Conservation (phyloP, 2,329 filamentous ascomycete species). For the Leptographium flavum region DNA sequence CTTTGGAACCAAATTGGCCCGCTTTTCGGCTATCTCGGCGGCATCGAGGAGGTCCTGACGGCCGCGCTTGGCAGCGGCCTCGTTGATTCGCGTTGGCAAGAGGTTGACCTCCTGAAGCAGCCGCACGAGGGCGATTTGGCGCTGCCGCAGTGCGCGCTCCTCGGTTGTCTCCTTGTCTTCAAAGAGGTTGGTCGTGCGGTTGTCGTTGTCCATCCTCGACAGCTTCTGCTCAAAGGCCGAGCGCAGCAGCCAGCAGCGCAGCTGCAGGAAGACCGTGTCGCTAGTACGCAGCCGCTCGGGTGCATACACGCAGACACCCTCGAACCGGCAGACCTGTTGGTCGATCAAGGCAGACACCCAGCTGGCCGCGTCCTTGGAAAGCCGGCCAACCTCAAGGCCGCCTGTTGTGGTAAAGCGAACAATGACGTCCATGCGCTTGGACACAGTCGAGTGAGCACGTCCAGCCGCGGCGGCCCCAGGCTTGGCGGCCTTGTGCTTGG, state of each 20-base stretch:
- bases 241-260: conserved; percentile 61
- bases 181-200: conserved; percentile 60
- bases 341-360: conserved; percentile 92
- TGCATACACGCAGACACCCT: conserved; percentile 77
- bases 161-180: conserved; percentile 76
- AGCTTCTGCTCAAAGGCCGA: conserved; percentile 55
- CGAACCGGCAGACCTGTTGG: conserved; percentile 75
- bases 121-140: conserved; percentile 78
- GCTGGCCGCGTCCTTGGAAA: conserved; percentile 73
- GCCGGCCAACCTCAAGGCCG: conserved; percentile 71
- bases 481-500: conserved; percentile 25
- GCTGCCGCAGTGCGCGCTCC: conserved; percentile 67
- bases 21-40: conserved; percentile 77
- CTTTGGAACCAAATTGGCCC: conserved; percentile 39
- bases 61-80: conserved; percentile 61
- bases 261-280: conserved; percentile 85
- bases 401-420: conserved; percentile 75
- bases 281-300: conserved; percentile 77
- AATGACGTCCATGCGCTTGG: conserved; percentile 66
- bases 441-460: conserved; percentile 32
- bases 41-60: conserved; percentile 73
- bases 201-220: conserved; percentile 50
- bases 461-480: conserved; percentile 20
- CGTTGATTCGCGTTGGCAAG: conserved; percentile 59
- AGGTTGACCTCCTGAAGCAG: conserved; percentile 83